phyloP scores from a whole-genome alignment of 768 basidiomycete species.

The Suillus lakei region DNA sequence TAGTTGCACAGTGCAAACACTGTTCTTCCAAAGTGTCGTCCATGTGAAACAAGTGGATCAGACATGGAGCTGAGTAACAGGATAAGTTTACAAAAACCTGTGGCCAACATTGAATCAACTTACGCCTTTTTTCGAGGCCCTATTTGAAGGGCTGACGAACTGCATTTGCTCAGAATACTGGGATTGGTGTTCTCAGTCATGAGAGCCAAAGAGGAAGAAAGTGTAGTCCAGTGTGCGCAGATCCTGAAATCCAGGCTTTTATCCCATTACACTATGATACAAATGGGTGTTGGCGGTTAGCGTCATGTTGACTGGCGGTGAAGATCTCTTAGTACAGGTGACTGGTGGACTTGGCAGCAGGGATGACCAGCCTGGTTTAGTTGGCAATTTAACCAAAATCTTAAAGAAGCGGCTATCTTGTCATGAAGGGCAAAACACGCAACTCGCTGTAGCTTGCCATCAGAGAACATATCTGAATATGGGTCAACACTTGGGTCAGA shows the following conservation, averaged over 20 bases:
- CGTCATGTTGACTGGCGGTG: no score
- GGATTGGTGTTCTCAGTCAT: neutral
- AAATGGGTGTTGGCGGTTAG: no score
- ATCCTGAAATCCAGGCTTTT: neutral
- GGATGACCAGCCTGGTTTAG: no score
- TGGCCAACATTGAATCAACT: neutral
- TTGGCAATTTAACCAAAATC: no score
- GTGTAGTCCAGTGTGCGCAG: neutral
- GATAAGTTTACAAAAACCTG: neutral
- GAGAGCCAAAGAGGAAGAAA: neutral
- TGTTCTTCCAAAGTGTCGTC: slow-evolving; percentile 24
- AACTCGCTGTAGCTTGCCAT: neutral
- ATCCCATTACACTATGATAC: neutral
- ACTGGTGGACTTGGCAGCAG: no score
- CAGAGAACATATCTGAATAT: neutral
- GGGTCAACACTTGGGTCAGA: neutral
- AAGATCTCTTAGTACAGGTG: neutral
- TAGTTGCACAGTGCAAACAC: slow-evolving; percentile 18
- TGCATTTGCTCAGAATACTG: neutral
- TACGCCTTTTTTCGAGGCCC: slow-evolving; percentile 18
- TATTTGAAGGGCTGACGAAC: slow-evolving; percentile 14
- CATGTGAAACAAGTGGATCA: slow-evolving; percentile 23
- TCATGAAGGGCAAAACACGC: no score
- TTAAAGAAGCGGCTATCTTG: no score
- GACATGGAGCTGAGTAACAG: slow-evolving; percentile 4